These are phyloP conservation scores for Pisolithus thermaeus DNA, from an alignment of 1,284 basidiomycete species.

Conservation along the genomic window DNA sequence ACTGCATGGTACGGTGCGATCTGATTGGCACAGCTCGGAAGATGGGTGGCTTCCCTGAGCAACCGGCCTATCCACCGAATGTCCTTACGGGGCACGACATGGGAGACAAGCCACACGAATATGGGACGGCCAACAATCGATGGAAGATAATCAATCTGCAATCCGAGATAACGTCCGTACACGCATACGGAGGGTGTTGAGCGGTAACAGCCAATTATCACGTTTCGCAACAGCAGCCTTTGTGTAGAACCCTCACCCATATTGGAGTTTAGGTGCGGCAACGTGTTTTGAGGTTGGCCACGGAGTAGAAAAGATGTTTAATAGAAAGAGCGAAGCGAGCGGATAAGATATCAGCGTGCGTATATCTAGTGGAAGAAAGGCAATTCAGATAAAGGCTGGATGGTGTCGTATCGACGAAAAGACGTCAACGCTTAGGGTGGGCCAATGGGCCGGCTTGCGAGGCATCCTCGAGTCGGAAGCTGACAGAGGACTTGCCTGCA, in stretches of 20 bases:
- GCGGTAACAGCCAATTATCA: neutral
- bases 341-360: constrained; percentile 2
- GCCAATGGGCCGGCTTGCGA: neutral
- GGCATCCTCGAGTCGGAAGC: neutral
- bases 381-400: neutral
- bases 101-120: neutral
- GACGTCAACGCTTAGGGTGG: neutral
- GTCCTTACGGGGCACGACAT: neutral
- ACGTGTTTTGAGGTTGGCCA: neutral
- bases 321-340: neutral
- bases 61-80: neutral
- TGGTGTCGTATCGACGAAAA: neutral
- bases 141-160: neutral
- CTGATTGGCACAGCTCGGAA: neutral
- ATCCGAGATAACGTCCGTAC: neutral
- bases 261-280: neutral
- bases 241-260: neutral
- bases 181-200: neutral
- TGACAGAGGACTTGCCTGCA: neutral
- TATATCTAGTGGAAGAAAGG: neutral
- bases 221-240: neutral
- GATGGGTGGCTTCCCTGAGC: neutral
- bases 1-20: neutral
- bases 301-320: neutral
- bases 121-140: neutral